Evolutionary conservation across 805 yeast genomes (phyloP), one percentile per base, ranked within the genome.

Genomic region (Candida xyloterini): DNA sequence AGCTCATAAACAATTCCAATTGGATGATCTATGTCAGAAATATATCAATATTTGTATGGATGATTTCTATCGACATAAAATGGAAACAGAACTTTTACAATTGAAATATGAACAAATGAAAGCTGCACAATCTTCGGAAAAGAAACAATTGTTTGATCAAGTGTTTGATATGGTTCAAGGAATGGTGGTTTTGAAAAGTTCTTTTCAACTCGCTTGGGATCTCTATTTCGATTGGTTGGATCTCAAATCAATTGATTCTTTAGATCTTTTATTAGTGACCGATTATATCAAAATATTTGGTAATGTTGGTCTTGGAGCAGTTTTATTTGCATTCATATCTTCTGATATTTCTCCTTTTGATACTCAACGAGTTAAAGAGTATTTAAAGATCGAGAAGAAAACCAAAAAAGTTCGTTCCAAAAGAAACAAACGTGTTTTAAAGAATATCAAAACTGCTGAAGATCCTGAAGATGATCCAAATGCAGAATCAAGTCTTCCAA

Each of bases 181-280:
- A 25, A 76, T 90, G 81, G 77, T 89, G 3, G 63, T 82, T 11
- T 76, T 91, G 11, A 73, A 77, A 27, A 76, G 81, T 15, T 70
- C 73, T 1, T 78, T 79, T 5, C 67, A 75, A 26, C 64, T 73
- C 22, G 86, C 89, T 1, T 90, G 96, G 95, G 68, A 72, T 27
- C 54, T 81, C 9, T 78, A 77, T 52, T 74, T 88, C 42, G 93
- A 89, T 47, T 84, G 91, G 83, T 22, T 31, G 18, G 95, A 89
- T 58, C 72, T 71, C 7, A 56, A 56, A 5, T 62, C 68, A 4
- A 57, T 88, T 5, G 60, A 66, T 8, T 70, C 72, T 2, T 56
- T 84, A 33, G 81, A 80, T 35, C 53, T 67, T 13, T 60, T 59
- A 8, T 56, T 69, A 4, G 47, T 86, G 2, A 50, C 69, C n/a